Conservation (phyloP, 345 rosid genomes). For the Melaleuca quinquenervia region DNA sequence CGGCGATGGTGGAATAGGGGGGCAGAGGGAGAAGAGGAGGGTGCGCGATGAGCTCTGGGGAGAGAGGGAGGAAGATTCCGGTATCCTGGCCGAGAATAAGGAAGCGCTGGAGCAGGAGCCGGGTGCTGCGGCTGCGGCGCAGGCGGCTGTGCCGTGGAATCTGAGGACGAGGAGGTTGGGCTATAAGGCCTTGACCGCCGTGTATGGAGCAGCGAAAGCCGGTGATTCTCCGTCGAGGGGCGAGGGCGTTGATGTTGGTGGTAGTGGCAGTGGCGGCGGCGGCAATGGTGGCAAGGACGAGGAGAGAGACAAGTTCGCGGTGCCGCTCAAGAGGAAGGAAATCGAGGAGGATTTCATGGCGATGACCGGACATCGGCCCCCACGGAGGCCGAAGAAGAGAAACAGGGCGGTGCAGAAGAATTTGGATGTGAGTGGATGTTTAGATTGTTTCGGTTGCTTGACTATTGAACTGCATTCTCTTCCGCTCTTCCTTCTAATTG, state of each 20-base stretch:
- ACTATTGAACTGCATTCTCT: background rate
- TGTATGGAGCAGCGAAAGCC: slow-evolving; percentile 1
- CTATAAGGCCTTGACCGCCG: slow-evolving; percentile 33
- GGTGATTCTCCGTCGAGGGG: slow-evolving; percentile 22
- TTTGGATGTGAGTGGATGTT: slow-evolving; percentile 42
- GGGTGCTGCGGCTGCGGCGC: slow-evolving; percentile 10
- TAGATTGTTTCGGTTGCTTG: background rate
- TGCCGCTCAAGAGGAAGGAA: slow-evolving; percentile 51
- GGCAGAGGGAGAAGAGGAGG: slow-evolving; percentile 37
- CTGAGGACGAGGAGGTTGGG: slow-evolving; percentile 61
- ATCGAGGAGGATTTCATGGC: slow-evolving; percentile 53
- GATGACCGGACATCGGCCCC: slow-evolving; percentile 38
- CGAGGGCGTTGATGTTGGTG: slow-evolving; percentile 6
- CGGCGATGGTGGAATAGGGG: slow-evolving; percentile 1
- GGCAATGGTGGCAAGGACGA: slow-evolving; percentile 14
- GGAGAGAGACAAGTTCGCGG: slow-evolving; percentile 26
- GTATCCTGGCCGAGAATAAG: slow-evolving; percentile 30
- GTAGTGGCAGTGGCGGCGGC: slow-evolving; percentile 5
- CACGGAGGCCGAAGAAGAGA: slow-evolving; percentile 71
- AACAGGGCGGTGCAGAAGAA: slow-evolving; percentile 48
- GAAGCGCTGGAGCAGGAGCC: slow-evolving; percentile 16
- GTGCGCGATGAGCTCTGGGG: slow-evolving; percentile 41
- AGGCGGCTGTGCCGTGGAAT: slow-evolving; percentile 51
- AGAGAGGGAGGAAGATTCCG: slow-evolving; percentile 43
- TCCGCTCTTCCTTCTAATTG: background rate